Conservation (phyloP, 176 grass and related monocot genomes). For the Thinopyrum elongatum region DNA sequence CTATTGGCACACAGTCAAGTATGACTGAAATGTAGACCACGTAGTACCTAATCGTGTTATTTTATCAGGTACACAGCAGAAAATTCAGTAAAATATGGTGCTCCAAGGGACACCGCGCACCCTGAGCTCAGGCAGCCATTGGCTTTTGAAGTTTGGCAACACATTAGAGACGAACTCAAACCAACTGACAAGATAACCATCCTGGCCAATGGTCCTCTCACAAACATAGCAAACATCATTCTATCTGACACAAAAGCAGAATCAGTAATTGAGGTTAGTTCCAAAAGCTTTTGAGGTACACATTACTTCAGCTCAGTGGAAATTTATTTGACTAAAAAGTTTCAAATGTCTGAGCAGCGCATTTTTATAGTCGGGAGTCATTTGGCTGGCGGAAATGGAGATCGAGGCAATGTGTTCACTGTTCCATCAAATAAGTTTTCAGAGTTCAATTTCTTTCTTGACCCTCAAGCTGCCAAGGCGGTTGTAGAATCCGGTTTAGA, state of each 20-base stretch:
- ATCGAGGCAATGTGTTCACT: slow-evolving; percentile 63
- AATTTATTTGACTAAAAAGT: neutral
- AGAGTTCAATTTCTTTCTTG: slow-evolving; percentile 83
- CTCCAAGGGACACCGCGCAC: slow-evolving; percentile 57
- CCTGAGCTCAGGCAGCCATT: slow-evolving; percentile 69
- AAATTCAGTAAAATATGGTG: slow-evolving; percentile 69
- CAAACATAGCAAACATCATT: slow-evolving; percentile 71
- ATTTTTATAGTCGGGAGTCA: slow-evolving; percentile 64
- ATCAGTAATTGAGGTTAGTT: slow-evolving; percentile 58
- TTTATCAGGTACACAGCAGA: slow-evolving; percentile 64
- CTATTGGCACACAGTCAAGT: neutral
- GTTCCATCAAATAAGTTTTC: slow-evolving; percentile 56
- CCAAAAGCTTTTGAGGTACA: neutral
- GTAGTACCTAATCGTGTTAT: neutral
- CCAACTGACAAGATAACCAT: slow-evolving; percentile 49
- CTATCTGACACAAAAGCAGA: slow-evolving; percentile 35
- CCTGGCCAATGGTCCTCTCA: slow-evolving; percentile 71
- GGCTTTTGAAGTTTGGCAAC: slow-evolving; percentile 77
- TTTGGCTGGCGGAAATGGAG: slow-evolving; percentile 27
- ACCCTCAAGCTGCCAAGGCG: slow-evolving; percentile 59
- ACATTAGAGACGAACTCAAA: slow-evolving; percentile 28
- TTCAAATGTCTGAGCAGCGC: slow-evolving; percentile 32
- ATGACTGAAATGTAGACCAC: neutral
- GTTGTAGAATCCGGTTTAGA: slow-evolving; percentile 50
- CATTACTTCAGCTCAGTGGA: neutral